Evolutionary conservation across 1,284 basidiomycete species (phyloP).

Genomic region (Heterobasidion occidentale): DNA sequence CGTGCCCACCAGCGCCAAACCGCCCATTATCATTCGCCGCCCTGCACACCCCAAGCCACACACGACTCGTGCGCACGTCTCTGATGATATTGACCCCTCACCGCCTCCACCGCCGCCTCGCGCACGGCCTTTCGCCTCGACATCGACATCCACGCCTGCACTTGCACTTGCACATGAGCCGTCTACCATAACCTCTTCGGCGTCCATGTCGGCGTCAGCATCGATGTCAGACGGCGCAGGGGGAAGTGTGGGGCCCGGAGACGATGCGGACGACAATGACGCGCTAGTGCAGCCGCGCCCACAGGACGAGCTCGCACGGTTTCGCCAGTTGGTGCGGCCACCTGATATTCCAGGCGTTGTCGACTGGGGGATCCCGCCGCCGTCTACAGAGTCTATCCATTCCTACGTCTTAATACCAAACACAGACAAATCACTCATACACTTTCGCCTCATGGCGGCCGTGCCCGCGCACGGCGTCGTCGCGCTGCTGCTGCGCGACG

Average conservation of each 20-base stretch:
- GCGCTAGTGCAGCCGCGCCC: constrained; percentile 5
- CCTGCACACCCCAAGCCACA: constrained; percentile 38
- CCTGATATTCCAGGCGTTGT: constrained; percentile 51
- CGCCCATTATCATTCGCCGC: constrained; percentile 54
- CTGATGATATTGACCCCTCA: constrained; percentile 25
- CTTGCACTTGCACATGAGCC: not conserved
- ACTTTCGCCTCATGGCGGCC: constrained; percentile 18
- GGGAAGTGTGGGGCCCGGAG: constrained; percentile 10
- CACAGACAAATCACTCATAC: constrained; percentile 17
- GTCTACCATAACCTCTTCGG: not conserved
- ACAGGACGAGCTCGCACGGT: constrained; percentile 40
- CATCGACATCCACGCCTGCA: not conserved
- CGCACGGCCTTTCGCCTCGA: constrained; percentile 4
- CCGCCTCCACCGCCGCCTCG: constrained; percentile 14
- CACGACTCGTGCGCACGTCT: constrained; percentile 34
- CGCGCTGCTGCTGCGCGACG: constrained; percentile 56
- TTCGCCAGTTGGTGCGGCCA: constrained; percentile 52
- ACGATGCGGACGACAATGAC: not conserved
- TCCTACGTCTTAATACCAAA: not conserved
- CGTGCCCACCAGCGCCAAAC: constrained; percentile 28
- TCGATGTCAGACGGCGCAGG: not conserved
- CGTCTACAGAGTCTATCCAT: constrained; percentile 27
- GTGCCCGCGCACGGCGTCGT: constrained; percentile 67
- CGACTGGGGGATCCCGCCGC: constrained; percentile 77
- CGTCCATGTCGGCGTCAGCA: not conserved